Conservation (phyloP, 345 rosid genomes). For the Rhodamnia argentea region DNA sequence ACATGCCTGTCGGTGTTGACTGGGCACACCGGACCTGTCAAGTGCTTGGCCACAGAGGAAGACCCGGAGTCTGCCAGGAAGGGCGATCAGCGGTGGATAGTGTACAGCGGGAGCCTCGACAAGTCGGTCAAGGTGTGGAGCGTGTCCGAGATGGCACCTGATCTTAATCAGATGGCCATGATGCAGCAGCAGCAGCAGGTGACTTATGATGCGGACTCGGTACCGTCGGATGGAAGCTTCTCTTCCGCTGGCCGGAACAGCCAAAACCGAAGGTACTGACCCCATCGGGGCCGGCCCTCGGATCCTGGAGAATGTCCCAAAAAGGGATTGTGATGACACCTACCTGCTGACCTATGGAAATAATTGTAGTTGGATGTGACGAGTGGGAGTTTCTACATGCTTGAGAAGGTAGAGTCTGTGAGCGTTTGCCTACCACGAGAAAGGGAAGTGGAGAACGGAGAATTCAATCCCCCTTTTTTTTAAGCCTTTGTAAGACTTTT, state of each 20-base stretch:
- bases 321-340: neutral
- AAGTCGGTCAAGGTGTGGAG: slow-evolving; percentile 95
- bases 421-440: neutral
- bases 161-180: slow-evolving; percentile 26
- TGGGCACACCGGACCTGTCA: slow-evolving; percentile 91
- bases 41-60: slow-evolving; percentile 73
- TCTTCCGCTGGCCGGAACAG: slow-evolving; percentile 5
- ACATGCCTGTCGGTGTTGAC: slow-evolving; percentile 76
- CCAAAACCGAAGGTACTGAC: slow-evolving; percentile 18
- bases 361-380: neutral
- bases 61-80: slow-evolving; percentile 35
- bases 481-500: neutral
- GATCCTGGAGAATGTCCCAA: neutral
- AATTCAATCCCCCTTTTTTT: neutral
- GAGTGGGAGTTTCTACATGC: neutral
- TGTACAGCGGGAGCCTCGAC: slow-evolving; percentile 88
- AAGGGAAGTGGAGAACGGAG: neutral
- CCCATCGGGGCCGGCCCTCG: neutral
- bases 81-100: slow-evolving; percentile 52
- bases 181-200: slow-evolving; percentile 26
- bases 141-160: slow-evolving; percentile 55
- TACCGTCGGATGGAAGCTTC: slow-evolving; percentile 15
- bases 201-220: slow-evolving; percentile 16
- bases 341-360: neutral
- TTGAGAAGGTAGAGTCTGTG: neutral